Evolutionary conservation across 208 protist genomes (phyloP).

Genomic region (Leishmania tarentolae): DNA sequence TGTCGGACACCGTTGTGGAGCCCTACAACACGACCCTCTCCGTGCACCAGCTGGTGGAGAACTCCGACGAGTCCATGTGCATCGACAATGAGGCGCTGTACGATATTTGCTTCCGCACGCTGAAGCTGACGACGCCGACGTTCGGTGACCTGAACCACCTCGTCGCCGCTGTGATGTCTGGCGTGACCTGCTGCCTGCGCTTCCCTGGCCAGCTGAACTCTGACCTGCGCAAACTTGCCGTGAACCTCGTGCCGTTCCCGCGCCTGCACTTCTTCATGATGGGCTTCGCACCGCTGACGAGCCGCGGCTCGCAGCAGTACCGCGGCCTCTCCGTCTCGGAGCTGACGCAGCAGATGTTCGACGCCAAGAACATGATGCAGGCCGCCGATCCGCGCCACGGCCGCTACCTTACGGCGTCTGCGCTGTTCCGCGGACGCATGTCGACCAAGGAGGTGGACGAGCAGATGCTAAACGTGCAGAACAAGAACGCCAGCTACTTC

Average conservation of each 20-base stretch:
- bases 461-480: slow-evolving; percentile 24
- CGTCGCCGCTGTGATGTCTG: slow-evolving; percentile 94
- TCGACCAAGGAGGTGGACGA: slow-evolving; percentile 83
- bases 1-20: slow-evolving; percentile 98
- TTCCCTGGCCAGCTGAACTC: slow-evolving; percentile 98
- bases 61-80: slow-evolving; percentile 97
- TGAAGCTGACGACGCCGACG: slow-evolving; percentile 97
- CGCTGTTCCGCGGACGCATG: slow-evolving; percentile 94
- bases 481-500: slow-evolving; percentile 92
- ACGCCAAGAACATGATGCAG: slow-evolving; percentile 99
- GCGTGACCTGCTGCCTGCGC: slow-evolving; percentile 96
- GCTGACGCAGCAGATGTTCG: slow-evolving; percentile 97
- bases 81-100: slow-evolving; percentile 99
- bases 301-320: slow-evolving; percentile 86
- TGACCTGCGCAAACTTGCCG: slow-evolving; percentile 96
- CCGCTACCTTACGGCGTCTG: slow-evolving; percentile 77
- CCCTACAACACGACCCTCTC: slow-evolving; percentile 98
- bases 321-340: slow-evolving; percentile 73
- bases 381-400: slow-evolving; percentile 47
- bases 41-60: slow-evolving; percentile 98
- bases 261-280: slow-evolving; percentile 99
- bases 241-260: slow-evolving; percentile 99
- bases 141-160: slow-evolving; percentile 98
- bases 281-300: slow-evolving; percentile 96
- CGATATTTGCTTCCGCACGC: slow-evolving; percentile 98